Conservation (phyloP, 257 asterid species). For the Solanum arcanum region DNA sequence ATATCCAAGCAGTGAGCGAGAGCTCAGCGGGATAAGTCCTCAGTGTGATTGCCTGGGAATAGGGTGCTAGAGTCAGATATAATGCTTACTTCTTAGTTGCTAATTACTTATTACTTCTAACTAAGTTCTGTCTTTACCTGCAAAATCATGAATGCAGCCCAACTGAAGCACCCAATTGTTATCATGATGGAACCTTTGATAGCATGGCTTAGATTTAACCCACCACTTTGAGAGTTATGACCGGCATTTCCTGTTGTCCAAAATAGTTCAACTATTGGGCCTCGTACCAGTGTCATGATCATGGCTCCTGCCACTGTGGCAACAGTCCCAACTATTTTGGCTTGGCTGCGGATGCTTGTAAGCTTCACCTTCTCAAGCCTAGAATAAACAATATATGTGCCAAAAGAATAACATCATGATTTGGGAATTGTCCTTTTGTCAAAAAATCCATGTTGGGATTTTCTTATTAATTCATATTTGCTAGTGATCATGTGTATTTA, state of each 20-base stretch:
- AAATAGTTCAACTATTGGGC: conserved; percentile 52
- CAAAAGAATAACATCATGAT: not conserved
- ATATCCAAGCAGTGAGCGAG: conserved; percentile 89
- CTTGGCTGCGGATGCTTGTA: conserved; percentile 82
- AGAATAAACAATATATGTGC: not conserved
- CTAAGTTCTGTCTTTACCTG: conserved; percentile 37
- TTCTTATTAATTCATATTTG: not conserved
- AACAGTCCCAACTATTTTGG: conserved; percentile 71
- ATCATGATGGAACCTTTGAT: conserved; percentile 81
- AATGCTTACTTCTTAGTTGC: not conserved
- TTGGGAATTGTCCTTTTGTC: not conserved
- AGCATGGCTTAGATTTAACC: conserved; percentile 38
- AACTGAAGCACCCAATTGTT: conserved; percentile 72
- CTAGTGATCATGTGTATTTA: not conserved
- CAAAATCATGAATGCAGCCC: conserved; percentile 87
- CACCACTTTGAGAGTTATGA: conserved; percentile 17
- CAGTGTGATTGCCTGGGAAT: conserved; percentile 55
- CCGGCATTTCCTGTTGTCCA: conserved; percentile 40
- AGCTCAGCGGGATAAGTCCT: conserved; percentile 65
- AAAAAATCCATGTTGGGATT: not conserved
- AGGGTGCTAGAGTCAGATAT: not conserved
- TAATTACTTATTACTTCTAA: not conserved
- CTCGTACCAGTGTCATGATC: conserved; percentile 82
- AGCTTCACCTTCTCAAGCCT: conserved; percentile 75
- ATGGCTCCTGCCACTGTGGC: conserved; percentile 93